Percentiles rank a stretch among this genome's conserved stretches.
Conservation (phyloP, 495 filamentous ascomycete genomes). For the Umbilicaria muhlenbergii region DNA sequence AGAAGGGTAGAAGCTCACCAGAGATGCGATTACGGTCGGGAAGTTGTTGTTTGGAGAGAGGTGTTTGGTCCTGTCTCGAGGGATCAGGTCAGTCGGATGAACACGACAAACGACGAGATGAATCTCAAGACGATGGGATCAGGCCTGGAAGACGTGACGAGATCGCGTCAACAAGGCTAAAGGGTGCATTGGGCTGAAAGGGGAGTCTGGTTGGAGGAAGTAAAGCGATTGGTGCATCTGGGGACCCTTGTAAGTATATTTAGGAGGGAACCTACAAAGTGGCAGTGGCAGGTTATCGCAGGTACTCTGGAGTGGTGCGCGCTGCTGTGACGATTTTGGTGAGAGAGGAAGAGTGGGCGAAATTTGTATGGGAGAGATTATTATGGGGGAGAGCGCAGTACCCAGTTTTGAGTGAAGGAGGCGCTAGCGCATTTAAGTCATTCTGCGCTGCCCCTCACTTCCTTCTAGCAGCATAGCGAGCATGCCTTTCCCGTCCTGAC, state of each 20-base stretch:
- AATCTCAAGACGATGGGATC: background rate
- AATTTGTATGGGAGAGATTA: conserved; percentile 46
- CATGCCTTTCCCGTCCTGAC: conserved; percentile 1
- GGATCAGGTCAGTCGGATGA: conserved; percentile 2
- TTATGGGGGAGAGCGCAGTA: conserved; percentile 21
- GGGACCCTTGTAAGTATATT: conserved; percentile 11
- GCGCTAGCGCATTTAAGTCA: too few relatives aligned
- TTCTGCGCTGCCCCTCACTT: conserved; percentile 4
- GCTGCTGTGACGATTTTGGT: conserved; percentile 28
- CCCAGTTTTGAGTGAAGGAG: conserved; percentile 7
- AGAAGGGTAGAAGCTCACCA: conserved; percentile 1
- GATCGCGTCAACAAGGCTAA: conserved; percentile 2
- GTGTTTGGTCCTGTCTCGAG: conserved; percentile 2
- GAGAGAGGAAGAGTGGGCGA: conserved; percentile 38
- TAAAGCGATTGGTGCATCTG: conserved; percentile 1
- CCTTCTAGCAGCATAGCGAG: background rate
- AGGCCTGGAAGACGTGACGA: background rate
- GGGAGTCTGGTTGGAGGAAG: background rate
- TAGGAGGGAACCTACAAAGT: conserved; percentile 20
- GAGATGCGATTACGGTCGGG: background rate
- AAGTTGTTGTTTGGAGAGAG: background rate
- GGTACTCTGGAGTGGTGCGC: conserved; percentile 3
- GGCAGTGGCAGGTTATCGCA: too few relatives aligned
- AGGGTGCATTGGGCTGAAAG: conserved; percentile 1
- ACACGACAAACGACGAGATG: conserved; percentile 3